Evolutionary conservation across 2,329 filamentous ascomycete genomes (phyloP).

Genomic region (Trichoderma gracile): DNA sequence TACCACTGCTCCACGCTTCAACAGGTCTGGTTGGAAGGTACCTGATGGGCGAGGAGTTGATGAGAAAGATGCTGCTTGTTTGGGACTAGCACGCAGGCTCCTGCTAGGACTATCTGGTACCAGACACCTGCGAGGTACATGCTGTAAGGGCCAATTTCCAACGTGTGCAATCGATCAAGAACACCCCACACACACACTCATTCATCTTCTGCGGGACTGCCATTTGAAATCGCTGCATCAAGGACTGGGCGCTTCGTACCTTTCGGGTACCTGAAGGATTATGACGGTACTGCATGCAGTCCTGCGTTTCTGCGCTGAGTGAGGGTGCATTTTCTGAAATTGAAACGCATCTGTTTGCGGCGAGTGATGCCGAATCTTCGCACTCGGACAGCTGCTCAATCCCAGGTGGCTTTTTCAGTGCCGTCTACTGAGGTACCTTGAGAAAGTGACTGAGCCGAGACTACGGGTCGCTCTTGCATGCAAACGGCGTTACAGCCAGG

Average conservation of each 20-base stretch:
- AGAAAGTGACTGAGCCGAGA: too few relatives aligned
- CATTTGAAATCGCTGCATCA: neutral
- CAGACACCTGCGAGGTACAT: too few relatives aligned
- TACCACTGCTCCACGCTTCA: neutral
- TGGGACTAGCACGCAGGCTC: neutral
- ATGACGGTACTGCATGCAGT: too few relatives aligned
- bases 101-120: neutral
- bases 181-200: conserved; percentile 6
- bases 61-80: neutral
- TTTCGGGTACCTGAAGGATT: neutral
- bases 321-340: too few relatives aligned
- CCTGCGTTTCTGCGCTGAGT: too few relatives aligned
- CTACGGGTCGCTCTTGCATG: too few relatives aligned
- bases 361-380: too few relatives aligned
- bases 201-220: conserved; percentile 13
- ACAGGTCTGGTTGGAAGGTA: neutral
- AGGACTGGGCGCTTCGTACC: neutral
- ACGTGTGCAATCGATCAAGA: conserved; percentile 13
- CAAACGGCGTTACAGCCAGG: too few relatives aligned
- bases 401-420: too few relatives aligned
- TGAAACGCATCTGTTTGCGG: too few relatives aligned
- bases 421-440: too few relatives aligned
- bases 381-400: too few relatives aligned
- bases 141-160: neutral
- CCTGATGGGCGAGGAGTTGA: neutral